These are phyloP conservation scores for Nicotiana knightiana DNA, from an alignment of 257 asterid genomes.

Conservation along the genomic window DNA sequence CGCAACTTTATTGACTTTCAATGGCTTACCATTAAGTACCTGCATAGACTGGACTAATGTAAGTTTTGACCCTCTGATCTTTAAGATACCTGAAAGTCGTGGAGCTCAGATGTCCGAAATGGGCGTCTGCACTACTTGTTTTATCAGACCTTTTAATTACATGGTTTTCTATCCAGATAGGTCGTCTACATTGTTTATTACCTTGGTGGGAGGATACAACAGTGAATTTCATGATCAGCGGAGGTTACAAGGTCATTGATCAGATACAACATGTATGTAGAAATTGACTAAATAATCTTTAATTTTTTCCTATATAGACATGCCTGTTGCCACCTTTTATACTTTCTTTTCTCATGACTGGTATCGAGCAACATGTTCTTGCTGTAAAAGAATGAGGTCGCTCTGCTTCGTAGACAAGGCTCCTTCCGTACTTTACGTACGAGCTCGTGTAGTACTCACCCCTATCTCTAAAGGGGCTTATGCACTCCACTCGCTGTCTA, in stretches of 20 bases:
- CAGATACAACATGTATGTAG: slow-evolving; percentile 45
- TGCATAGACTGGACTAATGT: slow-evolving; percentile 81
- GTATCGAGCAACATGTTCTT: background rate
- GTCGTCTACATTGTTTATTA: slow-evolving; percentile 71
- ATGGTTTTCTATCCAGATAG: slow-evolving; percentile 39
- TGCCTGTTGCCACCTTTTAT: background rate
- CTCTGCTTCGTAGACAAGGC: too few species aligned
- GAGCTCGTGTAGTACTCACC: too few species aligned
- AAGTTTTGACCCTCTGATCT: slow-evolving; percentile 20
- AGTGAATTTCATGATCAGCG: slow-evolving; percentile 84
- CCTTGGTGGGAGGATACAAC: slow-evolving; percentile 98
- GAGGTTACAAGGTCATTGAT: slow-evolving; percentile 69
- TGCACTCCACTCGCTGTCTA: too few species aligned
- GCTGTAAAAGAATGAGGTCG: background rate
- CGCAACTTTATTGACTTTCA: slow-evolving; percentile 55
- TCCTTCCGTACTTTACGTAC: too few species aligned
- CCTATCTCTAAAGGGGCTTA: too few species aligned
- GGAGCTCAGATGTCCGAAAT: background rate
- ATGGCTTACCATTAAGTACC: slow-evolving; percentile 41
- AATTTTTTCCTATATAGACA: background rate
- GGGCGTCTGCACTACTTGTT: background rate
- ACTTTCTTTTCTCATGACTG: background rate
- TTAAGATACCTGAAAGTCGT: background rate
- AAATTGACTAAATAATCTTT: background rate
- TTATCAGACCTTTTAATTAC: background rate